phyloP scores from a whole-genome alignment of 192 early-diverging fungal species.

The Backusella liffmaniae region DNA sequence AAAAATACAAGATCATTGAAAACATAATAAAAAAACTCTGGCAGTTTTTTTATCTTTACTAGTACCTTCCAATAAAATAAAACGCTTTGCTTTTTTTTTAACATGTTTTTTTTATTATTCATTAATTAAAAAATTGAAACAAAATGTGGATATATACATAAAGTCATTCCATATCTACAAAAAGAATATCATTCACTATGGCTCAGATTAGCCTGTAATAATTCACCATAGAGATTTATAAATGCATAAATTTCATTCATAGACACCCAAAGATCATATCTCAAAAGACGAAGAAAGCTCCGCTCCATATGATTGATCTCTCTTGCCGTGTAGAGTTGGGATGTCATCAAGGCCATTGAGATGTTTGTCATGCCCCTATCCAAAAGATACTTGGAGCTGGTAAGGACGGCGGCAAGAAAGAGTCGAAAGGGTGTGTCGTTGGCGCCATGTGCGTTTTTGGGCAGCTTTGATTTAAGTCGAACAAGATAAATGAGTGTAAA shows the following conservation, averaged over 20 bases:
- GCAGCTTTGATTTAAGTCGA: conserved; percentile 54
- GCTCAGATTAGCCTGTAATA: background rate
- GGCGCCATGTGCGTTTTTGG: conserved; percentile 54
- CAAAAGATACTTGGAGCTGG: conserved; percentile 59
- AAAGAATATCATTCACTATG: conserved; percentile 11
- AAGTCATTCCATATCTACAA: conserved; percentile 1
- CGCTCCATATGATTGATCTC: conserved; percentile 53
- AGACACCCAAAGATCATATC: conserved; percentile 47
- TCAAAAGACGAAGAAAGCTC: conserved; percentile 43
- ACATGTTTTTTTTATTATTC: background rate
- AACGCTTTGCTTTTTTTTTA: background rate
- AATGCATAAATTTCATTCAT: conserved; percentile 40
- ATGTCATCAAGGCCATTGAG: conserved; percentile 31
- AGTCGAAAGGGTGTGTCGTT: conserved; percentile 66
- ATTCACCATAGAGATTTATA: background rate
- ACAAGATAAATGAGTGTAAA: conserved; percentile 65
- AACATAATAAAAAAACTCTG: background rate
- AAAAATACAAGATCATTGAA: no score
- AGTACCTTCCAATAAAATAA: background rate
- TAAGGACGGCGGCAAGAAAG: conserved; percentile 62
- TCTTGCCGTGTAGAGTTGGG: conserved; percentile 39
- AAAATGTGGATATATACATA: background rate
- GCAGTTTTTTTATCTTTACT: background rate
- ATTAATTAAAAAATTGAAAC: background rate
- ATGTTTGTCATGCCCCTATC: conserved; percentile 40